A percentile compares a stretch with the other conserved stretches of the same genome.
phyloP scores from a whole-genome alignment of 1,139 yeast species.

The Hansenula anomala region DNA sequence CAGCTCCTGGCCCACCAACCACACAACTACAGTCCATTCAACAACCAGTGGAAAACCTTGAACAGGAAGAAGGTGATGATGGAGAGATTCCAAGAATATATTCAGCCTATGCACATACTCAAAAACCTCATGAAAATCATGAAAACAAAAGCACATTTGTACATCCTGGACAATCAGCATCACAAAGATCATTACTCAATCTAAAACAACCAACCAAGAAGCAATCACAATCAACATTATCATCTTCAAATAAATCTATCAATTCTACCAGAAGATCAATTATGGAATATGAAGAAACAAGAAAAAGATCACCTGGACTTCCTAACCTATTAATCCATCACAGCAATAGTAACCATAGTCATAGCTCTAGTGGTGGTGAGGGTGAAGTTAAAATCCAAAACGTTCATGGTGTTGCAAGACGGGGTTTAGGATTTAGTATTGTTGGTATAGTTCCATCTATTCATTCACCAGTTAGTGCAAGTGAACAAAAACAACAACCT shows the following conservation, averaged over 20 bases:
- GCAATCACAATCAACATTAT: conserved; percentile 5
- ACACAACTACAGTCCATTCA: not conserved
- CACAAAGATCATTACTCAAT: not conserved
- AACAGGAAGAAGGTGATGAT: not conserved
- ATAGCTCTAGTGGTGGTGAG: not conserved
- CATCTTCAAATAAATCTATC: conserved; percentile 8
- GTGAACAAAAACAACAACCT: too few species aligned
- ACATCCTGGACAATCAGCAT: not conserved
- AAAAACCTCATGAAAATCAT: too few species aligned
- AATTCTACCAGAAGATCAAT: conserved; percentile 10
- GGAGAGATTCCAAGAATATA: not conserved
- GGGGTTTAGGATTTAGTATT: conserved; percentile 4
- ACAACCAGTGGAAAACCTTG: too few species aligned
- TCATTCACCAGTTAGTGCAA: not conserved
- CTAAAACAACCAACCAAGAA: not conserved
- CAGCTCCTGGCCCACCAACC: conserved; percentile 11
- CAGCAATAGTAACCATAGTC: not conserved
- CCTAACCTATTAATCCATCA: conserved; percentile 6
- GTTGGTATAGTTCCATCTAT: conserved; percentile 2
- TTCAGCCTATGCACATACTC: not conserved
- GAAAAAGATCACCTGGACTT: conserved; percentile 14
- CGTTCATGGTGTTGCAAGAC: conserved; percentile 1
- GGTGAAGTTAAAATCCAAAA: not conserved
- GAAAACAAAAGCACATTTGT: too few species aligned
- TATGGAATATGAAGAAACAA: conserved; percentile 16